Conservation (phyloP, 2,329 filamentous ascomycete genomes). For the Gremmenia infestans region DNA sequence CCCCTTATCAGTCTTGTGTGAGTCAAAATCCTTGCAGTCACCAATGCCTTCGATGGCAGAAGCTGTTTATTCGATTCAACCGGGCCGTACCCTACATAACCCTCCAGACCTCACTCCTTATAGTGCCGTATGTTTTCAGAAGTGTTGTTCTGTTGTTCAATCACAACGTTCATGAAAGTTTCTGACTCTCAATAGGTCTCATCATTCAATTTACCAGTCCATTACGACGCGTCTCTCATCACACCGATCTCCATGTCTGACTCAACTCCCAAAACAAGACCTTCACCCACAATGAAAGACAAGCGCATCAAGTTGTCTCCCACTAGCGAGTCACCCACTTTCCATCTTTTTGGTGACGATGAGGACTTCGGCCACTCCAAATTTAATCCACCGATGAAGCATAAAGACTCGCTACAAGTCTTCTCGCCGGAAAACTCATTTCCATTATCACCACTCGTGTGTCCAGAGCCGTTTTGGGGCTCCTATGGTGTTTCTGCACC, state of each 20-base stretch:
- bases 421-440: conserved; percentile 18
- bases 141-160: neutral
- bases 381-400: conserved; percentile 22
- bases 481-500: conserved; percentile 23
- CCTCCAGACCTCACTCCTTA: conserved; percentile 18
- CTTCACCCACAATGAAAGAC: conserved; percentile 4
- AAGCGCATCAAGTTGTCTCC: conserved; percentile 21
- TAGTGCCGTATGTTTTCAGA: conserved; percentile 23
- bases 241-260: conserved; percentile 26
- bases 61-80: conserved; percentile 6
- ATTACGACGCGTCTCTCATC: conserved; percentile 24
- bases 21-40: conserved; percentile 2
- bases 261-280: conserved; percentile 18
- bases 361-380: conserved; percentile 16
- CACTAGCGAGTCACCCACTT: conserved; percentile 11
- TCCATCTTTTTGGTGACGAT: conserved; percentile 14
- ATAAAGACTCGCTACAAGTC: conserved; percentile 17
- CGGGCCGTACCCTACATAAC: conserved; percentile 8
- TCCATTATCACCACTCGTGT: conserved; percentile 13
- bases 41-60: conserved; percentile 12
- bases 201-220: conserved; percentile 27
- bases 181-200: conserved; percentile 24
- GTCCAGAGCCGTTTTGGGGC: conserved; percentile 20
- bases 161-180: neutral
- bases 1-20: neutral